Percentiles rank a stretch among this genome's conserved stretches.
These are phyloP conservation scores for Bidens hawaiensis DNA, from an alignment of 140 eudicot species.

Conservation along the genomic window DNA sequence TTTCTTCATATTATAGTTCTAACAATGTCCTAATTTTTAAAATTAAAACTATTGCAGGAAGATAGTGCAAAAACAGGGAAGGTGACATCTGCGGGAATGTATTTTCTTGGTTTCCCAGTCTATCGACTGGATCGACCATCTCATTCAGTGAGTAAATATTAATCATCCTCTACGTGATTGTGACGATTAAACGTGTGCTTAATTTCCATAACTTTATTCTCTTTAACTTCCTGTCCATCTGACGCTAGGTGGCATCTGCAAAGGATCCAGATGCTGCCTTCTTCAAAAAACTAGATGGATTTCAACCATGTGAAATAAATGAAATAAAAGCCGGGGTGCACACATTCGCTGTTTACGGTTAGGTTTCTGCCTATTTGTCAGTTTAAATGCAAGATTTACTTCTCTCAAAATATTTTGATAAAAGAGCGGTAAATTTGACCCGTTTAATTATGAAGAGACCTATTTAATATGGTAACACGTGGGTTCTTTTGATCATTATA, in stretches of 20 bases:
- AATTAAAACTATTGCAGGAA: conserved; percentile 59
- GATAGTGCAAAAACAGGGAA: conserved; percentile 86
- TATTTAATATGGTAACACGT: too few species aligned
- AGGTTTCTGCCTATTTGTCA: background rate
- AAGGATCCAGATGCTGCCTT: conserved; percentile 90
- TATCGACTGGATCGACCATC: conserved; percentile 72
- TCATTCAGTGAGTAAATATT: conserved; percentile 52
- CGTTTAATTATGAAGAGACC: too few species aligned
- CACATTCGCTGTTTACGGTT: conserved; percentile 93
- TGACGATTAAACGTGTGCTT: background rate
- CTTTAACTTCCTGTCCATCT: conserved; percentile 18
- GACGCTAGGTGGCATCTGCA: conserved; percentile 57
- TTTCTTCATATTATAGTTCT: background rate
- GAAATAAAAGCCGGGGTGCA: conserved; percentile 92
- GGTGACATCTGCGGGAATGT: conserved; percentile 98
- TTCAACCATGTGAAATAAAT: conserved; percentile 92
- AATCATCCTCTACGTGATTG: background rate
- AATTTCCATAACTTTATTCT: background rate
- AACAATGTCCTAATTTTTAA: background rate
- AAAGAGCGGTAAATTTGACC: too few species aligned
- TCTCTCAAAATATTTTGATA: too few species aligned
- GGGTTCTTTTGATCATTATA: too few species aligned
- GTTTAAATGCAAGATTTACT: too few species aligned
- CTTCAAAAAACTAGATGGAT: conserved; percentile 86
- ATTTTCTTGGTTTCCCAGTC: conserved; percentile 92